A percentile compares a stretch with the other conserved stretches of the same genome.
phyloP scores from a whole-genome alignment of 1,284 basidiomycete species.

The Somion occarium region DNA sequence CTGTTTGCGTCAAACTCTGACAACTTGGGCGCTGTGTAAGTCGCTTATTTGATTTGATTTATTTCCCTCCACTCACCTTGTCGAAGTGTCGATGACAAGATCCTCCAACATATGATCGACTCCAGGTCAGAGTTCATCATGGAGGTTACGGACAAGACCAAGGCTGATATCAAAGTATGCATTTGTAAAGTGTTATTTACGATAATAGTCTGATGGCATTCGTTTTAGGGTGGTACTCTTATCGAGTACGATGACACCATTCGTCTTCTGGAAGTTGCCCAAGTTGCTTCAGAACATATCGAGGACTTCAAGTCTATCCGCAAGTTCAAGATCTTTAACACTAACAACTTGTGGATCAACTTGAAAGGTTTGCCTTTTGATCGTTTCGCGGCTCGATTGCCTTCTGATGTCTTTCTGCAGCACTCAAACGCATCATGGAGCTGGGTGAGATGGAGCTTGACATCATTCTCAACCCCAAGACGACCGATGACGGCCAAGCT shows the following conservation, averaged over 20 bases:
- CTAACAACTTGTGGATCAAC: conserved; percentile 98
- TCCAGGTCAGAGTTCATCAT: conserved; percentile 88
- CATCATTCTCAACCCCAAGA: conserved; percentile 95
- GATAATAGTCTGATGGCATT: neutral
- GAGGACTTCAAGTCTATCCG: conserved; percentile 97
- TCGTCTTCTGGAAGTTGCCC: conserved; percentile 95
- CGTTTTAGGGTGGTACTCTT: conserved; percentile 85
- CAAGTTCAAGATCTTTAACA: conserved; percentile 97
- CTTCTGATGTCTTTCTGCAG: conserved; percentile 12
- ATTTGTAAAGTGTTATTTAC: neutral
- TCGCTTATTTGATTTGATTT: conserved; percentile 1
- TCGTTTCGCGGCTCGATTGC: conserved; percentile 33
- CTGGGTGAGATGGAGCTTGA: conserved; percentile 88
- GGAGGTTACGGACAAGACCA: conserved; percentile 99
- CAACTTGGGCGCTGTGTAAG: conserved; percentile 94
- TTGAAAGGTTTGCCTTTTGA: conserved; percentile 53
- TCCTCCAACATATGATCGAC: conserved; percentile 90
- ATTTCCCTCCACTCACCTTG: conserved; percentile 21
- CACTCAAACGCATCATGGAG: conserved; percentile 92
- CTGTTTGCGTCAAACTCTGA: conserved; percentile 99
- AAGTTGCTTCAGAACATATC: conserved; percentile 96
- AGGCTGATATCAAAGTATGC: conserved; percentile 91
- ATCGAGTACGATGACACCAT: conserved; percentile 96
- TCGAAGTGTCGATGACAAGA: conserved; percentile 65
- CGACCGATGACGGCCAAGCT: conserved; percentile 82